Percentiles rank a stretch among this genome's conserved stretches.
Evolutionary conservation across 2,329 filamentous ascomycete genomes (phyloP).

Genomic region (Ceratocystis lukuohia): DNA sequence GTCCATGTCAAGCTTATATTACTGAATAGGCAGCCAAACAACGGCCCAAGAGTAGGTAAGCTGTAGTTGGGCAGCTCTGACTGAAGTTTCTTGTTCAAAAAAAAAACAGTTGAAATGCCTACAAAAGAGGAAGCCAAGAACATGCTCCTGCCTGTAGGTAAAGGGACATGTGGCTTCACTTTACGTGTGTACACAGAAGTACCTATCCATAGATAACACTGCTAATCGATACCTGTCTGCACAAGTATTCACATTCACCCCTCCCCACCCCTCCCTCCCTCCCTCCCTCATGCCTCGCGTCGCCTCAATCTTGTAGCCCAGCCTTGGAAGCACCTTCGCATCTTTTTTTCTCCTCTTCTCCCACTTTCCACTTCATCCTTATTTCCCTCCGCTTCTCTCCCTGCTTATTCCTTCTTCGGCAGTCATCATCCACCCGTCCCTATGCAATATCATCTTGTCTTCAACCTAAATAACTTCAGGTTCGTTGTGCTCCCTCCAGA

Average conservation of each 20-base stretch:
- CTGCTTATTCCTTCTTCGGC: not conserved
- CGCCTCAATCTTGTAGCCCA: not conserved
- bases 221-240: not conserved
- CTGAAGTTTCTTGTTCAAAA: not conserved
- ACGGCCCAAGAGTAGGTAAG: not conserved
- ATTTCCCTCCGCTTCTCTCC: not conserved
- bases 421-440: not conserved
- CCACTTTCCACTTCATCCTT: not conserved
- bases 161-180: not conserved
- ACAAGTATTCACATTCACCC: not conserved
- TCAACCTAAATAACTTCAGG: not conserved
- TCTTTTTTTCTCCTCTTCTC: not conserved
- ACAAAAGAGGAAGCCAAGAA: not conserved
- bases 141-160: not conserved
- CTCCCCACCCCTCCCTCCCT: not conserved
- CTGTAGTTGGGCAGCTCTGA: not conserved
- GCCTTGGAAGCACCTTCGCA: not conserved
- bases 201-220: not conserved
- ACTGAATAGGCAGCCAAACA: not conserved
- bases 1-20: slow-evolving; percentile 3
- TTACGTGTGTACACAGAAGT: not conserved
- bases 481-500: not conserved
- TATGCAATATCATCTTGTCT: not conserved
- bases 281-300: not conserved
- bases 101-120: not conserved